Conservation (phyloP, 768 basidiomycete genomes). For the Mycena pura region DNA sequence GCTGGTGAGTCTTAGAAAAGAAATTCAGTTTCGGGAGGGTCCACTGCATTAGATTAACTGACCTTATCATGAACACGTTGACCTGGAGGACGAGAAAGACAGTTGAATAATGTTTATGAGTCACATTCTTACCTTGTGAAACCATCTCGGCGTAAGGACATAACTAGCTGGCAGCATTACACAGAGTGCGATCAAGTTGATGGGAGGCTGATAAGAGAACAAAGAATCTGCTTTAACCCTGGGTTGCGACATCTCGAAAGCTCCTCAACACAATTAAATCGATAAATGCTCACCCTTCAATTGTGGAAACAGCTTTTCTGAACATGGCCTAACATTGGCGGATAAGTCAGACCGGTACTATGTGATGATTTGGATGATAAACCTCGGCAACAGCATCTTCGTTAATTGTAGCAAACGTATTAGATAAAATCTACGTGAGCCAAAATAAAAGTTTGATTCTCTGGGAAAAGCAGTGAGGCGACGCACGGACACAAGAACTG, state of each 20-base stretch:
- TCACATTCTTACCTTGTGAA: slow-evolving; percentile 76
- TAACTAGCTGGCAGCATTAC: slow-evolving; percentile 89
- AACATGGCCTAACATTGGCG: slow-evolving; percentile 79
- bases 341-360: background rate
- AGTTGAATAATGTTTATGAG: slow-evolving; percentile 24
- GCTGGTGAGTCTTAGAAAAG: slow-evolving; percentile 67
- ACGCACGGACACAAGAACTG: slow-evolving; percentile 82
- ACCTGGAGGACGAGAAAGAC: slow-evolving; percentile 50
- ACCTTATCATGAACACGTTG: slow-evolving; percentile 90
- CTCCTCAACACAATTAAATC: background rate
- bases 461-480: background rate
- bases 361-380: background rate
- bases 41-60: slow-evolving; percentile 6
- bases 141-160: slow-evolving; percentile 92
- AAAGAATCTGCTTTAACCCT: slow-evolving; percentile 90
- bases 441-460: background rate
- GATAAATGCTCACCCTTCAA: slow-evolving; percentile 74
- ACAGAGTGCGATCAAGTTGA: slow-evolving; percentile 87
- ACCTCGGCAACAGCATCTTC: slow-evolving; percentile 94
- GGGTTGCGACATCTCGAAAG: slow-evolving; percentile 9
- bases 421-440: slow-evolving; percentile 79
- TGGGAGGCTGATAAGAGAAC: slow-evolving; percentile 93
- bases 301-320: slow-evolving; percentile 88
- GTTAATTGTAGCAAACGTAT: slow-evolving; percentile 93
- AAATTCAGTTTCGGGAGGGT: background rate